Conservation (phyloP, 2,329 filamentous ascomycete species). For the Diaporthe amygdali region DNA sequence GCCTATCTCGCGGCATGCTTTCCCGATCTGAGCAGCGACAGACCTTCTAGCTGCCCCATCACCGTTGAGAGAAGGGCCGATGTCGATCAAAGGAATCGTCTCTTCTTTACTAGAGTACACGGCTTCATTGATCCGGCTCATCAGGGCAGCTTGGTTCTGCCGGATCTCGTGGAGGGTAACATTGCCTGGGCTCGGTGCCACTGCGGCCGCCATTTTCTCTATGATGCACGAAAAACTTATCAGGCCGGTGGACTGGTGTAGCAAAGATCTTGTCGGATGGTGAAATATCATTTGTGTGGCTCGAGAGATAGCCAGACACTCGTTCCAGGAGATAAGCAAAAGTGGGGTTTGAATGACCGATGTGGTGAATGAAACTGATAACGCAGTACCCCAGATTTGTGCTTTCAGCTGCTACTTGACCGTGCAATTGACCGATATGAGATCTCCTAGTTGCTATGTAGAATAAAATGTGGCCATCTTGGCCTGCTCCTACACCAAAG, state of each 20-base stretch:
- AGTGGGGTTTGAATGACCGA: background rate
- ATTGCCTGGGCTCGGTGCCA: background rate
- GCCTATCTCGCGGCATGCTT: constrained; percentile 28
- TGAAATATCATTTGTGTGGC: too few species aligned
- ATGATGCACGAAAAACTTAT: background rate
- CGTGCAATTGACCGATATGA: too few species aligned
- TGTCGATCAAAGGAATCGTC: constrained; percentile 10
- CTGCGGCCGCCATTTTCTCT: background rate
- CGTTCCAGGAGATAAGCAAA: too few species aligned
- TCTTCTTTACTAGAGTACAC: background rate
- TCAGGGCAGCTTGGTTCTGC: background rate
- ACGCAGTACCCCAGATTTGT: background rate
- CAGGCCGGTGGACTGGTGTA: too few species aligned
- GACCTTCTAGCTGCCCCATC: background rate
- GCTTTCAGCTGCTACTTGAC: background rate
- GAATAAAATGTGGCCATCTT: too few species aligned
- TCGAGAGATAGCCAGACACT: too few species aligned
- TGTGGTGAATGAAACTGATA: background rate
- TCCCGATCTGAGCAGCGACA: background rate
- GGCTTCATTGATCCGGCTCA: constrained; percentile 1
- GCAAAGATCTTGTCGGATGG: background rate
- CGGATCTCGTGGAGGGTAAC: background rate
- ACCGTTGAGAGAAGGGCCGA: constrained; percentile 10
- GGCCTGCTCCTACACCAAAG: too few species aligned
- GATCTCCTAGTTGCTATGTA: too few species aligned